phyloP scores from a whole-genome alignment of 108 stramenopile genomes.

The Seminavis robusta region DNA sequence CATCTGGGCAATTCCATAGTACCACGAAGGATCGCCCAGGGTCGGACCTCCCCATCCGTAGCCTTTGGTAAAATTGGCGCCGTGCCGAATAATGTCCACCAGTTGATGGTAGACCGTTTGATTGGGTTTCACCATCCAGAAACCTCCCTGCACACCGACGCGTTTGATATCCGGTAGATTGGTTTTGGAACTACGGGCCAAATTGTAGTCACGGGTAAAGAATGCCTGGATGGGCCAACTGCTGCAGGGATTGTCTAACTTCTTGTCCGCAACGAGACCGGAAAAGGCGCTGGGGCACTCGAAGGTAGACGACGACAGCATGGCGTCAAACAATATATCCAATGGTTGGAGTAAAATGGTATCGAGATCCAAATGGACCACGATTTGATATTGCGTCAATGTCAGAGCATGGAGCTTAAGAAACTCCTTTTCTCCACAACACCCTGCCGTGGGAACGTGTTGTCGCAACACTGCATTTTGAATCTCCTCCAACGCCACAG shows the following conservation, averaged over 20 bases:
- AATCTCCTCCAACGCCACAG: slow-evolving; percentile 50
- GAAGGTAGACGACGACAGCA: slow-evolving; percentile 19
- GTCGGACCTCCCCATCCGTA: slow-evolving; percentile 60
- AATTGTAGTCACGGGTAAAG: slow-evolving; percentile 76
- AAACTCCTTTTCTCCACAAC: slow-evolving; percentile 71
- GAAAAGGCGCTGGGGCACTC: not conserved
- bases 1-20: slow-evolving; percentile 49
- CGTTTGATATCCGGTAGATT: slow-evolving; percentile 36
- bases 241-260: slow-evolving; percentile 21
- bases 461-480: slow-evolving; percentile 10
- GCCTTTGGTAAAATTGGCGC: slow-evolving; percentile 44
- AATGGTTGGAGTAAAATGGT: slow-evolving; percentile 41
- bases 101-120: slow-evolving; percentile 61
- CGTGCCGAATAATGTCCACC: slow-evolving; percentile 52
- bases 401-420: slow-evolving; percentile 72
- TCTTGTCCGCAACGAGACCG: slow-evolving; percentile 19
- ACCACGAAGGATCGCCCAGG: slow-evolving; percentile 37
- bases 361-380: slow-evolving; percentile 52
- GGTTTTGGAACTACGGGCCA: slow-evolving; percentile 7
- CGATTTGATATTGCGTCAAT: slow-evolving; percentile 47
- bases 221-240: slow-evolving; percentile 69
- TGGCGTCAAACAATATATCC: slow-evolving; percentile 54
- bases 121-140: slow-evolving; percentile 73
- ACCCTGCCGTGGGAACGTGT: slow-evolving; percentile 42
- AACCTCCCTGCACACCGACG: slow-evolving; percentile 89